A percentile compares a stretch with the other conserved stretches of the same genome.
Evolutionary conservation across 176 grass and related monocot species (phyloP).

Genomic region (Zea luxurians): DNA sequence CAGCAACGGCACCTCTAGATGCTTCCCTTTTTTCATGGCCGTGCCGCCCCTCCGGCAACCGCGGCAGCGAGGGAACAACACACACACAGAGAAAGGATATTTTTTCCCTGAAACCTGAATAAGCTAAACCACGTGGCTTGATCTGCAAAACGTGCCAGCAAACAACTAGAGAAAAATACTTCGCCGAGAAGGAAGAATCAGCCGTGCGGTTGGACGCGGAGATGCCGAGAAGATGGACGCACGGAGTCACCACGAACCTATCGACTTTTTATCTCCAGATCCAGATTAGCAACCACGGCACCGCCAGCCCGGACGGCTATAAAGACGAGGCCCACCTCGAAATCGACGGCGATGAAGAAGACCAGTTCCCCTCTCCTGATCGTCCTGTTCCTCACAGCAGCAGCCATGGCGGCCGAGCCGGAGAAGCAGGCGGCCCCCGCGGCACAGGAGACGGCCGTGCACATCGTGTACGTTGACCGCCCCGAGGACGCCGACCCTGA

Average conservation of each 20-base stretch:
- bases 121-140: neutral
- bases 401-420: constrained; percentile 47
- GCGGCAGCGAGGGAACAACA: too few species aligned
- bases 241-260: neutral
- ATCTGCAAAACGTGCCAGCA: neutral
- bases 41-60: too few species aligned
- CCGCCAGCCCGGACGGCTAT: constrained; percentile 4
- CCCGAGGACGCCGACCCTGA: constrained; percentile 67
- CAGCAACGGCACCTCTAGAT: too few species aligned
- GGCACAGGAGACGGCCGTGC: constrained; percentile 55
- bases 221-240: constrained; percentile 5
- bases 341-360: constrained; percentile 41
- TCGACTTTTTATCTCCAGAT: neutral
- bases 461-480: constrained; percentile 80
- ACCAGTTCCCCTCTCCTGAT: constrained; percentile 8
- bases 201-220: constrained; percentile 12
- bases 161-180: neutral
- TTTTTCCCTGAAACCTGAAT: neutral
- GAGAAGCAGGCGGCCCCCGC: constrained; percentile 27
- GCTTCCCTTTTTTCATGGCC: too few species aligned
- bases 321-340: neutral
- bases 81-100: too few species aligned
- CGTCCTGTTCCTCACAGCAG: constrained; percentile 36
- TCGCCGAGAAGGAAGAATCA: constrained; percentile 32
- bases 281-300: constrained; percentile 1